Conservation (phyloP, 2,329 filamentous ascomycete genomes). For the Diaporthe sp. region DNA sequence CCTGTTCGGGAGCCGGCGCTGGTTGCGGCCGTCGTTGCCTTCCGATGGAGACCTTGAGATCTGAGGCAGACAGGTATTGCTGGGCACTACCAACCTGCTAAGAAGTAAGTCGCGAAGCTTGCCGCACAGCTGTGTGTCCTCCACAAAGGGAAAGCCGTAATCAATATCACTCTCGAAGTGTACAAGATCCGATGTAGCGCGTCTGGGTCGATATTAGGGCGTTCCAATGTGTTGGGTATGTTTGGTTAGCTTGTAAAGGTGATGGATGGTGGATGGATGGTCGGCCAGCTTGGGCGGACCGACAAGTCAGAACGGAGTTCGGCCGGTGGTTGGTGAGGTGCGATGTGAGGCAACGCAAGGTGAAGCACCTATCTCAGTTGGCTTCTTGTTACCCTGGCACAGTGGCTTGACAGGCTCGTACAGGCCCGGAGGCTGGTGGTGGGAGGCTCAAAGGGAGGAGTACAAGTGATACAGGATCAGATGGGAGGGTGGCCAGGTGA, state of each 20-base stretch:
- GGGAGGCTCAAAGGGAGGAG: conserved; percentile 42
- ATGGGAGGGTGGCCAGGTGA: conserved; percentile 24
- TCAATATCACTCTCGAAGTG: conserved; percentile 17
- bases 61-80: conserved; percentile 14
- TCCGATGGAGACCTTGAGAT: neutral
- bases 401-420: conserved; percentile 44
- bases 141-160: neutral
- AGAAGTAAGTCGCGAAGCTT: conserved; percentile 13
- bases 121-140: neutral
- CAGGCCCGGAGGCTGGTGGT: conserved; percentile 41
- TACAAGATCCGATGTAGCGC: conserved; percentile 35
- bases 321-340: conserved; percentile 33
- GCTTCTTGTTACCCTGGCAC: conserved; percentile 41
- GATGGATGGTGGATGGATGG: conserved; percentile 34
- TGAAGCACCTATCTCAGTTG: conserved; percentile 39
- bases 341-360: conserved; percentile 37
- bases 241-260: conserved; percentile 27
- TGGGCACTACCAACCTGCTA: neutral
- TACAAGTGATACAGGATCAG: conserved; percentile 43
- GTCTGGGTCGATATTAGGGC: conserved; percentile 10
- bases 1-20: neutral
- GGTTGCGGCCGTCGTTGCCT: neutral
- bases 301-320: conserved; percentile 15
- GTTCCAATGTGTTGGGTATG: conserved; percentile 27
- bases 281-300: conserved; percentile 19